Conservation (phyloP, 306 rosid genomes). For the Lathyrus oleraceus region DNA sequence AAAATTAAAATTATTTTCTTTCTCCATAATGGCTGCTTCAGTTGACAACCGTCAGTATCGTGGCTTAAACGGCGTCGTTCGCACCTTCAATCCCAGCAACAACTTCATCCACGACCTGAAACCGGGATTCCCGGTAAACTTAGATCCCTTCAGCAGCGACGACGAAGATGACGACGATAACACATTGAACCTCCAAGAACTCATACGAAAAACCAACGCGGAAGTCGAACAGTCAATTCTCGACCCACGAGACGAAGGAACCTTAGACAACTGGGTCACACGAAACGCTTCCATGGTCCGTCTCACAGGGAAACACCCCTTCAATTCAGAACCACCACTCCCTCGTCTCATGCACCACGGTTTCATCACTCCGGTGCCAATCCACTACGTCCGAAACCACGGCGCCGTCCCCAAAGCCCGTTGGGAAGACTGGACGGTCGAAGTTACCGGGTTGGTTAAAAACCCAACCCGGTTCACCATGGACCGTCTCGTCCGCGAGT, state of each 20-base stretch:
- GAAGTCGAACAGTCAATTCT: constrained; percentile 56
- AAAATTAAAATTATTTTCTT: no score
- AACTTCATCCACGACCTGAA: constrained; percentile 36
- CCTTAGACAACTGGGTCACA: constrained; percentile 63
- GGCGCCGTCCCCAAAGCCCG: constrained; percentile 59
- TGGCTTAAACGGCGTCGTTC: constrained; percentile 48
- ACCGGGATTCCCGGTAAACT: constrained; percentile 14
- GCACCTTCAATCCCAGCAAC: constrained; percentile 30
- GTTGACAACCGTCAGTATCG: constrained; percentile 55
- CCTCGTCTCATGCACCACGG: constrained; percentile 77
- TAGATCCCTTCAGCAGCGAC: constrained; percentile 46
- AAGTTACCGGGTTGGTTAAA: constrained; percentile 62
- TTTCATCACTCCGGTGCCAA: constrained; percentile 76
- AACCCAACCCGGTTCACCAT: constrained; percentile 55
- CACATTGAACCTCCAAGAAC: constrained; percentile 8
- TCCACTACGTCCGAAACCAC: constrained; percentile 87
- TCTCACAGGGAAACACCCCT: constrained; percentile 85
- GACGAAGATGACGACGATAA: constrained; percentile 45
- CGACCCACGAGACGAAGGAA: constrained; percentile 65
- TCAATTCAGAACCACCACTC: constrained; percentile 68
- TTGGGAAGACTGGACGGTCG: constrained; percentile 73
- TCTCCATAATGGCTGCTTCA: constrained; percentile 60
- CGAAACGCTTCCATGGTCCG: constrained; percentile 69
- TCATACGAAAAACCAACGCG: constrained; percentile 38
- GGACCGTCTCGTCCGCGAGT: constrained; percentile 61